Base-by-base conservation (phyloP, 352 stramenopile genomes). In the Phytopythium cucurbitacearum region DNA sequence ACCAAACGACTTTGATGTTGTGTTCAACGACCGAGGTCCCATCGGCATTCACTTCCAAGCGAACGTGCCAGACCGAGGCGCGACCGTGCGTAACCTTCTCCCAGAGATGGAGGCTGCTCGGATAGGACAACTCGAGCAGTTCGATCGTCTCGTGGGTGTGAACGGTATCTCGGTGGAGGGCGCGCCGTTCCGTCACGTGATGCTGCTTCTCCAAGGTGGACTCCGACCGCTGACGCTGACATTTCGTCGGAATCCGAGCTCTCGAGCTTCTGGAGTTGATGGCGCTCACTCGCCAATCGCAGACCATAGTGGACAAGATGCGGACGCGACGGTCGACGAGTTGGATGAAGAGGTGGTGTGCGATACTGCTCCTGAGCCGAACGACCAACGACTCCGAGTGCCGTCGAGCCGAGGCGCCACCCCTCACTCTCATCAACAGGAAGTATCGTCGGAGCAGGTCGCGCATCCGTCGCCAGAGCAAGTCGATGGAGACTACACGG, bases 31-130 rank as follows among this genome's bases (percentile, higher is more conserved):
- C 37, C 73, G 69, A 13, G 76, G 81, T 0, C 71, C 77, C 3
- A 90, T 94, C 40, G 84, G 84, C 5, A 89, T 94, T 13, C 76
- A 90, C 57, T 94, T 94, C 46, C 77, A 92, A 60, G 80, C 81
- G 0, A 92, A 90, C 56, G 56, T 72, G 0, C 81, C 76, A 1
- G 84, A 94, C 43, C 56, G 59, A 10, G 81, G 84, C 4, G 84
- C 84, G 5, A 83, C 64, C 1, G 80, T 92, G 5, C 73, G 76
- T 9, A 73, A 65, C 16, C 53, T 92, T 4, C 54, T 92, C 7
- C 67, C 71, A 8, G 74, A 76, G 5, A 92, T 83, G 57, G 71
- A 69, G 11, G 84, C 84, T 33, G 70, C 69, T 0, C 57, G 70
- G 1, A 81, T 64, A 5, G 59, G 63, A 3, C 53, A 76, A 28